Conservation (phyloP, 352 stramenopile species). For the Phytophthora quininea region DNA sequence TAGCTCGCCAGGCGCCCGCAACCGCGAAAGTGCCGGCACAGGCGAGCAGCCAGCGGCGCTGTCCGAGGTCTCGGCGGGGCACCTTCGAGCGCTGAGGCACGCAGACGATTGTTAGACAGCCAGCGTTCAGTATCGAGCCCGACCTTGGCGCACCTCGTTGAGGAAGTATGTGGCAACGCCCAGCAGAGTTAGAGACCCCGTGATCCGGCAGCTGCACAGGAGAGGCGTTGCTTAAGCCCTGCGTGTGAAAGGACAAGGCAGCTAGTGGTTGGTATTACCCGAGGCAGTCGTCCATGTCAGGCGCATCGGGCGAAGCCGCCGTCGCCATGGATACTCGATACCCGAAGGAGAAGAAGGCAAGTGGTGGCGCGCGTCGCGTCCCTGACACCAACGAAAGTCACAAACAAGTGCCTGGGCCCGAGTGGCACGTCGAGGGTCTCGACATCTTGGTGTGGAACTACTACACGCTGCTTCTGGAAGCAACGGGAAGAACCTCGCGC, state of each 20-base stretch:
- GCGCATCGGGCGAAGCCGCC: neutral
- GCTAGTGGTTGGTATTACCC: slow-evolving; percentile 21
- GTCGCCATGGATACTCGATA: neutral
- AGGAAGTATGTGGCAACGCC: slow-evolving; percentile 64
- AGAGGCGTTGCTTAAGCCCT: no score
- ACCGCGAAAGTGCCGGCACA: slow-evolving; percentile 56
- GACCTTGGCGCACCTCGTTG: slow-evolving; percentile 42
- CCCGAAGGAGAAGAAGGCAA: no score
- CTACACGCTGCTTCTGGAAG: slow-evolving; percentile 40
- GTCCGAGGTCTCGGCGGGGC: slow-evolving; percentile 40
- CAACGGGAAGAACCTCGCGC: slow-evolving; percentile 22
- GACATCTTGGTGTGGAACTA: slow-evolving; percentile 50
- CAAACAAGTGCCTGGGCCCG: no score
- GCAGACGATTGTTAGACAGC: neutral
- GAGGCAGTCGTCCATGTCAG: slow-evolving; percentile 36
- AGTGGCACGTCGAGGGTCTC: slow-evolving; percentile 13
- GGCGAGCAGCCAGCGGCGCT: slow-evolving; percentile 63
- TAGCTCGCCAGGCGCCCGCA: slow-evolving; percentile 59
- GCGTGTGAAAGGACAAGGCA: neutral
- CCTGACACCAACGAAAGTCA: no score
- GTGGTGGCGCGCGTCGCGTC: no score
- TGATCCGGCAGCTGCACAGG: slow-evolving; percentile 55
- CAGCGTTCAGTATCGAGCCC: neutral
- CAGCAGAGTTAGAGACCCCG: slow-evolving; percentile 54
- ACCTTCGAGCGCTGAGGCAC: slow-evolving; percentile 47